Conservation (phyloP, 805 yeast species). For the Ogataea pilisensis region DNA sequence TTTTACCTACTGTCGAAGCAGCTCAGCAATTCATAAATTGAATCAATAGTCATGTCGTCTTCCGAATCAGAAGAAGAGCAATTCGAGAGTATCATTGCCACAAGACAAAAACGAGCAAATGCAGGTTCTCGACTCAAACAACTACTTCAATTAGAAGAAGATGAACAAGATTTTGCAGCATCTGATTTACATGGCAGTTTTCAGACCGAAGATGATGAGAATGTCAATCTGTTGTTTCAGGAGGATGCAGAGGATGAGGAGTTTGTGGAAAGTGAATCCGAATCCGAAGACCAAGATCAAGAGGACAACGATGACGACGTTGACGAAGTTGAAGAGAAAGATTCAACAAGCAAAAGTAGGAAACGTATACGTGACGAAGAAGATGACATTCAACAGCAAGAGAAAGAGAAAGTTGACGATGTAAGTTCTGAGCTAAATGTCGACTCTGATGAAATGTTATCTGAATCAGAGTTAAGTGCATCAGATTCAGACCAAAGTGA, state of each 20-base stretch:
- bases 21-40: too few relatives aligned
- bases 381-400: slow-evolving; percentile 16
- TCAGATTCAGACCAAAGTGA: slow-evolving; percentile 58
- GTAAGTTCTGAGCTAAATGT: slow-evolving; percentile 26
- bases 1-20: too few relatives aligned
- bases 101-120: slow-evolving; percentile 75
- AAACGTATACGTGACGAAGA: slow-evolving; percentile 21
- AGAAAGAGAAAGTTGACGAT: slow-evolving; percentile 26
- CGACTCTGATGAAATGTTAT: slow-evolving; percentile 46
- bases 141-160: slow-evolving; percentile 66
- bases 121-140: slow-evolving; percentile 84
- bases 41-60: not conserved
- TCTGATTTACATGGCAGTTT: slow-evolving; percentile 15
- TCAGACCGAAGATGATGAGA: slow-evolving; percentile 64
- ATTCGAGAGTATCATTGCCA: slow-evolving; percentile 60
- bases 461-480: slow-evolving; percentile 49
- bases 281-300: slow-evolving; percentile 27
- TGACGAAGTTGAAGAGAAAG: slow-evolving; percentile 20
- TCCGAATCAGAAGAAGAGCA: slow-evolving; percentile 29
- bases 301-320: slow-evolving; percentile 14
- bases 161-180: slow-evolving; percentile 12
- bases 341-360: slow-evolving; percentile 19
- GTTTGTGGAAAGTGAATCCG: slow-evolving; percentile 31
- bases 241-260: slow-evolving; percentile 58
- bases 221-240: slow-evolving; percentile 64